Base-by-base conservation (phyloP, 2,329 filamentous ascomycete species). In the Alternaria rosae region DNA sequence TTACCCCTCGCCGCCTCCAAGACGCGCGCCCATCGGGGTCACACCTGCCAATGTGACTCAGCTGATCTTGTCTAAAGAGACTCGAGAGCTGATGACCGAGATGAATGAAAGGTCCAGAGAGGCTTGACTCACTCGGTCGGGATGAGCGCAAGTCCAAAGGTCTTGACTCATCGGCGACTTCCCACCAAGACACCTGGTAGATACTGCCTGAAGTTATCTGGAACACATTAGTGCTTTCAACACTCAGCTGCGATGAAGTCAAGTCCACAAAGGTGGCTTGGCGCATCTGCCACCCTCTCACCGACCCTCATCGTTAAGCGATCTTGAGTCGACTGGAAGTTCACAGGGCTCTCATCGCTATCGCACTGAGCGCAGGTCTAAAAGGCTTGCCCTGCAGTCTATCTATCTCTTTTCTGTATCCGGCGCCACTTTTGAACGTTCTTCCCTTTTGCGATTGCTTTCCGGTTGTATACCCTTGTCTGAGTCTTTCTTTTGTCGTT, bases 401-500 rank as follows among this genome's bases (percentile, higher is more conserved):
- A 1, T 38, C 2, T n/a, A 38, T 38, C 35, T 17, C n/a, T 38
- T 11, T 38, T 6, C 2, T 38, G 15, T 3, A 6, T 38, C 9
- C 11, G 1, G 35, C 3, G 3, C 3, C 2, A 5, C 11, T 8
- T 38, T 11, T 6, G 4, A n/a, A n/a, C n/a, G 9, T 1, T 6
- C 8, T 38, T 38, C n/a, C 17, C 9, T 3, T 38, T 38, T 3
- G 15, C 35, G 4, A 11, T 17, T 1, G 15, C 35, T 17, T 15
- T 4, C n/a, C 9, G 17, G 35, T n/a, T 38, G 32, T 10, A 0
- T 3, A 38, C 15, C 0, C 15, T 9, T 35, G 32, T 35, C 3
- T 35, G 1, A 0, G 15, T 5, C 15, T n/a, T n/a, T 2, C 2
- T 5, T 15, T 8, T n/a, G 0, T 9, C 5, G 1, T 32, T 9